Evolutionary conservation across 257 asterid genomes (phyloP), one percentile per base, ranked within the genome.

Genomic region (Primulina eburnea): DNA sequence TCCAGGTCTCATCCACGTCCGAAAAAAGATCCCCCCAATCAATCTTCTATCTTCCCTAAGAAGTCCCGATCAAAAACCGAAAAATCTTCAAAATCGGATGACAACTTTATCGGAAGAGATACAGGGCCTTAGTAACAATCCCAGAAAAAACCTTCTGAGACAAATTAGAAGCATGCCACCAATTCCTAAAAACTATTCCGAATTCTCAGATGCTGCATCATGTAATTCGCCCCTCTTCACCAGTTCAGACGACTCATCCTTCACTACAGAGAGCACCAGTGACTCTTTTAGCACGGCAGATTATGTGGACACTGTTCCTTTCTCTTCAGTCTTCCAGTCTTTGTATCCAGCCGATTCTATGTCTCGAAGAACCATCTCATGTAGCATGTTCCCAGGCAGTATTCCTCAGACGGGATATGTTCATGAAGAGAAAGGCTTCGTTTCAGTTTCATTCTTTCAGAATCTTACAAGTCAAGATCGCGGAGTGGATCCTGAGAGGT

Each of bases 231-330:
- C 95, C 72, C 79, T 80, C 24, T 84, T 85, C 70, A 87, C 95
- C 4, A 84, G 93, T 92, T 89, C 96, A 20, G 95, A 89, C 21
- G 95, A 89, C 73, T 88, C 95, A 7, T 89, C 96, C 21, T 89
- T 91, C 60, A 89, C 97, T 0, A 87, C 95, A 0, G 97, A 91
- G 78, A 87, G 97, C 76, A 83, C 97, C 11, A 77, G 95, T 62
- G 92, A 91, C 82, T 91, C 96, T 2, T 85, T 88, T 72, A 90
- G 96, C 78, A 83, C 92, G 0, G 81, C 83, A 64, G 95, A 86
- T 64, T 82, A 86, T 50, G 78, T 80, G 8, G 81, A 61, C n/a
- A 65, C 58, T 26, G 18, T 77, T 65, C 87, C 93, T 0, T 69
- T 87, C 65, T 73, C 95, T 7, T 80, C 95, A 14, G 78, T 89